Evolutionary conservation across 164 flowering plant species (phyloP).

Genomic region (Malania oleifera): DNA sequence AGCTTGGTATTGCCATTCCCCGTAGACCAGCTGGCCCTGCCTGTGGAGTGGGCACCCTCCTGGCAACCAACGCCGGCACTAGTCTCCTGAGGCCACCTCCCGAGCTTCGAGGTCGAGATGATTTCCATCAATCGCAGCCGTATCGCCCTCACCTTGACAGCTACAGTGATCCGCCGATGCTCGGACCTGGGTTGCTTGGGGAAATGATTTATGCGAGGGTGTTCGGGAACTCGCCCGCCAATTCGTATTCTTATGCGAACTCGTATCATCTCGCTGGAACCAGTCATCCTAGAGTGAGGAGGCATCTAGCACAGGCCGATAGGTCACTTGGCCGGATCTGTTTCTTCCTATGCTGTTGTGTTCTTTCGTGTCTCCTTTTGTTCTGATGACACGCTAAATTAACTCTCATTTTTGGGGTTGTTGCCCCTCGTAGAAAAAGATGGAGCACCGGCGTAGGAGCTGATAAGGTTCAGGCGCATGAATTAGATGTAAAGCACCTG

Average conservation of each 20-base stretch:
- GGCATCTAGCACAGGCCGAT: constrained; percentile 41
- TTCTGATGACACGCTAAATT: no score
- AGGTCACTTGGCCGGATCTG: constrained; percentile 44
- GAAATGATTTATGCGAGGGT: constrained; percentile 40
- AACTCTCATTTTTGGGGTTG: no score
- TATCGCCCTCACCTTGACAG: constrained; percentile 8
- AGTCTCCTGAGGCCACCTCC: constrained; percentile 3
- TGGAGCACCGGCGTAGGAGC: no score
- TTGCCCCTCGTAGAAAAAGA: no score
- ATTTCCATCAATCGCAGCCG: constrained; percentile 12
- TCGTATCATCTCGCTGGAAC: constrained; percentile 30
- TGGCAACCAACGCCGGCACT: not conserved
- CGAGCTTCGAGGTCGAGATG: constrained; percentile 13
- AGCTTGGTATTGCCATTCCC: constrained; percentile 31
- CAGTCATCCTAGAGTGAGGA: constrained; percentile 33
- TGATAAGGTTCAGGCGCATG: no score
- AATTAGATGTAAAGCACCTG: no score
- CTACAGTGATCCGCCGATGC: constrained; percentile 11
- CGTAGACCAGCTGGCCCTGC: constrained; percentile 34
- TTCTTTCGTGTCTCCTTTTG: constrained; percentile 37
- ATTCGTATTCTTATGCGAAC: constrained; percentile 24
- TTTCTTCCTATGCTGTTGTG: constrained; percentile 49
- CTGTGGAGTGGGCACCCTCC: constrained; percentile 16
- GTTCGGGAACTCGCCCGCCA: constrained; percentile 36
- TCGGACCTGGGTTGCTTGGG: constrained; percentile 33